Base-by-base conservation (phyloP, 129 eudicot genomes). In the Tagetes erecta region DNA sequence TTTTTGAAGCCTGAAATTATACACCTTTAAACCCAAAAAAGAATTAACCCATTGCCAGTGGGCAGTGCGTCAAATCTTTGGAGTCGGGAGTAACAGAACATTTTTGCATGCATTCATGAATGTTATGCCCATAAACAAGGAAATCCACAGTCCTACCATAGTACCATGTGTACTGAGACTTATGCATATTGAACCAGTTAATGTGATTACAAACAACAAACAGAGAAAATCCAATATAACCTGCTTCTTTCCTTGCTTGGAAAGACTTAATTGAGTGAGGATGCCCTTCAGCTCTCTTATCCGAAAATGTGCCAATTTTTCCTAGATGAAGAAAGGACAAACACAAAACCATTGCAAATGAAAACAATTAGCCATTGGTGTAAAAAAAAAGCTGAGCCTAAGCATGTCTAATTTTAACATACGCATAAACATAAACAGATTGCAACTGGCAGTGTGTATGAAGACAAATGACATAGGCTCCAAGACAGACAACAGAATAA, bases 221-320 rank as follows among this genome's bases (percentile, higher is more conserved):
- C 36, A 31, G 62, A 64, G 58, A 60, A 62, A 64, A 50, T 68
- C 57, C 67, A 41, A 58, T 3, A 57, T 42, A 5, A 94, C 99
- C 99, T 94, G 99, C 79, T 94, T 94, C 84, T 89, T 94, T 83
- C 99, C 99, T 82, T 94, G 99, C 87, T 94, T 94, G 53, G 99
- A 94, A 52, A 91, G 91, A 57, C 92, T 96, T 53, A 94, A 83
- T 80, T 85, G 90, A 34, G 89, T 84, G 14, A 95, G 93, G 58
- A 95, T 86, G 80, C 87, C 94, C 88, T 95, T 95, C 74, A 95
- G 94, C 86, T 94, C 99, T 79, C 90, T 95, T 83, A 95, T 91
- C 57, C 97, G 84, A 76, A 91, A 91, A 82, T 91, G 92, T 72
- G 91, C 85, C 82, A 91, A 79, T 79, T 95, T 88, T 71, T 91